Evolutionary conservation across 2,329 filamentous ascomycete genomes (phyloP), one percentile per base, ranked within the genome.

Genomic region (Fusarium austroafricanum): DNA sequence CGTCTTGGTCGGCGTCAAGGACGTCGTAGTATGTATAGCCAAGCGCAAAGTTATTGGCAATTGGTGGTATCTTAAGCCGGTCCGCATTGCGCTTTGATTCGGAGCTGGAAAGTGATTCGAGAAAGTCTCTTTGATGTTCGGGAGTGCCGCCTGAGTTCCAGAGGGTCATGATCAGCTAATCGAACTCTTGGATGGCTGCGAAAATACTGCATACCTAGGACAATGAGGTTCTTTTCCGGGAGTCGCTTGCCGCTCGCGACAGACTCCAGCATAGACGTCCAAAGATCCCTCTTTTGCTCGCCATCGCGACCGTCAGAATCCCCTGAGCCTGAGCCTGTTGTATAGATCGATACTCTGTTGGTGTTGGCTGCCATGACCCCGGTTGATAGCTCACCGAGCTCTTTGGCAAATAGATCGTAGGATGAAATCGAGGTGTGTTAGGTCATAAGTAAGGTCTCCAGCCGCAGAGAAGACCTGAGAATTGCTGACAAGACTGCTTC

Each of bases 11-110:
- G 57, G 93, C 91, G 79, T 97, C 94, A 37, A 97, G 85, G 37
- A 97, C 93, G 80, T 97, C 93, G 78, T 96, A 93, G 80, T 97
- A 97, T 54, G 94, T 97, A 78, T 97, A 97, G 51, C 94, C 94
- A 61, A 97, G 82, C 12, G 94, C 94, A 79, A 97, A 97, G 76
- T 91, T 92, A 76, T 97, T 97, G 55, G 94, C 94, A 75, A 97
- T 87, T 21, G 93, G 93, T 3, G 93, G 91, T 64, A 87, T 86
- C 77, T 87, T 90, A 76, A 84, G 84, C 74, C 82, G 84, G 79
- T 86, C 88, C 71, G 83, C 80, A 67, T 79, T 83, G 70, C 84
- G 82, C 74, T 83, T 82, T 55, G 82, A 79, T 55, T 89, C 87
- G 65, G 82, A 82, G 70, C 80, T 83, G 44, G 86, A 86, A 28